Evolutionary conservation across 1,139 yeast genomes (phyloP), one percentile per base, ranked within the genome.

Genomic region (Lodderomyces theae): DNA sequence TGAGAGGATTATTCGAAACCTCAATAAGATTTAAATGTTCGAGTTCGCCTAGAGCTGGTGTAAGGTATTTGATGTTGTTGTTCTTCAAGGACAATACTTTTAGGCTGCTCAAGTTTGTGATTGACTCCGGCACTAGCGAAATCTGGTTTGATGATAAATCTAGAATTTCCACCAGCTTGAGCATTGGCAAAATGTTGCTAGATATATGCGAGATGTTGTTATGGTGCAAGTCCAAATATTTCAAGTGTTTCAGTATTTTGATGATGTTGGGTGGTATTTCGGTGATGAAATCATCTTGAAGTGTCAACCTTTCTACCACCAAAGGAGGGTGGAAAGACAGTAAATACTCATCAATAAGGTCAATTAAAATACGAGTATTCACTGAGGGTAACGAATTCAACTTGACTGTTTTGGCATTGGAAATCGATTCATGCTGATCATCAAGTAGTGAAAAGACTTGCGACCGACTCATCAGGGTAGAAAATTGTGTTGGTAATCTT

Each of bases 111-210:
- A n/a, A n/a, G n/a, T n/a, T n/a, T n/a, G n/a, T n/a, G n/a, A n/a
- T n/a, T n/a, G n/a, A n/a, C n/a, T n/a, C n/a, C n/a, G n/a, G n/a
- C n/a, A n/a, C n/a, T n/a, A n/a, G n/a, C n/a, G n/a, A 56, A 51
- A 13, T 74, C 80, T 44, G 79, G 72, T 86, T 86, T 34, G 72
- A 65, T 24, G 90, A 81, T 22, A 86, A 60, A 57, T 87, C 95
- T 38, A 86, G 62, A 39, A 82, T 80, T 51, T 84, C 90, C 43
- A 86, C 63, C 7, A 61, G 64, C 45, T 52, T 60, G 50, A 72
- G 74, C 10, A 35, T 33, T 32, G 38, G 32, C 30, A 48, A 48
- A 10, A 52, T 43, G 41, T 60, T 73, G 2, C 54, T 48, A 0
- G 94, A 89, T 39, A 86, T 72, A 38, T 63, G 69, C 3, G 66